Evolutionary conservation across 257 asterid species (phyloP).

Genomic region (Osmanthus fragrans): DNA sequence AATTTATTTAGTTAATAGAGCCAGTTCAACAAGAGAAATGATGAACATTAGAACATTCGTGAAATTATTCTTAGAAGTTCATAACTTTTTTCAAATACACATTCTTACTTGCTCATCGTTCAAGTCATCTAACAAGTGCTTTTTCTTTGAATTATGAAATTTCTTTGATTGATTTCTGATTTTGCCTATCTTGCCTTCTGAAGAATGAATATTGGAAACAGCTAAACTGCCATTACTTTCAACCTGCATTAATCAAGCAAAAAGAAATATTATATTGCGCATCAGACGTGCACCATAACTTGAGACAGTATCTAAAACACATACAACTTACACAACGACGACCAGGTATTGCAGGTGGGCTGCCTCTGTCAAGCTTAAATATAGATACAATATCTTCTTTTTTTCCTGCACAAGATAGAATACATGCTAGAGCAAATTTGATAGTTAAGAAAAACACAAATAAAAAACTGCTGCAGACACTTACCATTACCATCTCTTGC

Average conservation of each 20-base stretch:
- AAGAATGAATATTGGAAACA: constrained; percentile 40
- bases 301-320: constrained; percentile 66
- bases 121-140: constrained; percentile 50
- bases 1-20: neutral
- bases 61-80: neutral
- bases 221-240: constrained; percentile 77
- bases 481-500: constrained; percentile 44
- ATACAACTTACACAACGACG: constrained; percentile 99
- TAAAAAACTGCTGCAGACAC: constrained; percentile 19
- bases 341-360: constrained; percentile 60
- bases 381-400: constrained; percentile 31
- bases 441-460: constrained; percentile 14
- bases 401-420: constrained; percentile 48
- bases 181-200: constrained; percentile 40
- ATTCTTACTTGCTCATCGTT: constrained; percentile 77
- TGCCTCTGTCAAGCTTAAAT: constrained; percentile 37
- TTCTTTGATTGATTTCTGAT: constrained; percentile 42
- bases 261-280: constrained; percentile 51
- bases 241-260: constrained; percentile 52
- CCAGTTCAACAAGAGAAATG: neutral
- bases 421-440: constrained; percentile 15
- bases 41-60: neutral
- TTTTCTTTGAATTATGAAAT: constrained; percentile 47
- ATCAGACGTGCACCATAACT: constrained; percentile 38
- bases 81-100: neutral